Conservation (phyloP, 768 basidiomycete genomes). For the Trametes maxima region DNA sequence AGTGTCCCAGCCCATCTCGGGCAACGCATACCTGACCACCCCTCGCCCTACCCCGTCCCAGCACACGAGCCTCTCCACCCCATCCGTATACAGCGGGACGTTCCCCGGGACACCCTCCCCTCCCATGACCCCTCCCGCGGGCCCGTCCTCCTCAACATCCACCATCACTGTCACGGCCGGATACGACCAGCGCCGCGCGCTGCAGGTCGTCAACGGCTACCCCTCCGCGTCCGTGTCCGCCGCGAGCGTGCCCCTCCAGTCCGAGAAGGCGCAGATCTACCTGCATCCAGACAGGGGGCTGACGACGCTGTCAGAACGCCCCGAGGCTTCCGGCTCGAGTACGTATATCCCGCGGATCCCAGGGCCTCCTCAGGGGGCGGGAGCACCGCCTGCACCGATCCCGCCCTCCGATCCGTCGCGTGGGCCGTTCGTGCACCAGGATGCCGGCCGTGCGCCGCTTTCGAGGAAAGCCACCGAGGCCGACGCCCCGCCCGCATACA, state of each 20-base stretch:
- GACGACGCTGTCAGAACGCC: background rate
- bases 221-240: background rate
- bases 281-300: constrained; percentile 14
- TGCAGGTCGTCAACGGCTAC: constrained; percentile 15
- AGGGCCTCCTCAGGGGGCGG: background rate
- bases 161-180: background rate
- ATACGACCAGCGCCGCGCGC: constrained; percentile 2
- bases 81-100: background rate
- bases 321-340: constrained; percentile 4
- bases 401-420: constrained; percentile 3
- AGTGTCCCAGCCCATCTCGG: too few relatives aligned
- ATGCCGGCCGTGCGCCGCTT: constrained; percentile 4
- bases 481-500: constrained; percentile 11
- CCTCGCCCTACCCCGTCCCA: background rate
- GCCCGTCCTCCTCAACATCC: background rate
- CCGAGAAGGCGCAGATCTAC: constrained; percentile 16
- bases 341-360: background rate
- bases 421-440: constrained; percentile 2
- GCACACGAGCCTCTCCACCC: background rate
- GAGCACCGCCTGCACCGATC: too few relatives aligned
- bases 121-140: background rate
- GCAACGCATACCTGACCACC: background rate
- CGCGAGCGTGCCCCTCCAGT: background rate
- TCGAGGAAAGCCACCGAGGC: background rate
- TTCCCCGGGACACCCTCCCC: background rate